These are phyloP conservation scores for Suillus luteus DNA, from an alignment of 768 basidiomycete species.

Conservation along the genomic window DNA sequence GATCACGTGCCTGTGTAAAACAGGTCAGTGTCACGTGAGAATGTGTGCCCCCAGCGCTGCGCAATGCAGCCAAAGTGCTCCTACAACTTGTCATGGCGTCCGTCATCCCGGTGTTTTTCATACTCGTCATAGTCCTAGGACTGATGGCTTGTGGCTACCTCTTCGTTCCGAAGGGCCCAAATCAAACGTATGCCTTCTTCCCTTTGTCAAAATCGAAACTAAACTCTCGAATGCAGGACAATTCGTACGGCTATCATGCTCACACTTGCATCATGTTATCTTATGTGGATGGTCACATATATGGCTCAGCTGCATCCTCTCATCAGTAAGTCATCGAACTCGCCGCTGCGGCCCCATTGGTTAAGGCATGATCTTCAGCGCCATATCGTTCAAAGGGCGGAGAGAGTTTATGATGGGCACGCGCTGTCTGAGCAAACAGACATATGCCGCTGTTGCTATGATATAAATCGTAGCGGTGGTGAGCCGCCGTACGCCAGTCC, in stretches of 20 bases:
- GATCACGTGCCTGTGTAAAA: too few relatives aligned
- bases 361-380: constrained; percentile 18
- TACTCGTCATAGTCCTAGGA: constrained; percentile 63
- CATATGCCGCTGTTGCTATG: constrained; percentile 79
- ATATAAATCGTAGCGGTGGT: constrained; percentile 24
- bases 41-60: too few relatives aligned
- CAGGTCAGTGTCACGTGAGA: too few relatives aligned
- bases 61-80: too few relatives aligned
- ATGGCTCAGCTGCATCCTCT: constrained; percentile 92
- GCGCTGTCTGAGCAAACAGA: not conserved
- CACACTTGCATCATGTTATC: constrained; percentile 82
- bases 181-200: constrained; percentile 74
- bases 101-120: constrained; percentile 65
- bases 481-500: too few relatives aligned
- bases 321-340: constrained; percentile 54
- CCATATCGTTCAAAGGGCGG: constrained; percentile 19
- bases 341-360: constrained; percentile 1
- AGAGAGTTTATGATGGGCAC: not conserved
- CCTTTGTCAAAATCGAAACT: not conserved
- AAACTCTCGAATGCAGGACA: constrained; percentile 50
- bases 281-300: constrained; percentile 97
- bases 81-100: constrained; percentile 54
- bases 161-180: constrained; percentile 80
- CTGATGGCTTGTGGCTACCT: constrained; percentile 68
- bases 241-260: constrained; percentile 81